Evolutionary conservation across 495 filamentous ascomycete genomes (phyloP).

Genomic region (Durotheca rogersii): DNA sequence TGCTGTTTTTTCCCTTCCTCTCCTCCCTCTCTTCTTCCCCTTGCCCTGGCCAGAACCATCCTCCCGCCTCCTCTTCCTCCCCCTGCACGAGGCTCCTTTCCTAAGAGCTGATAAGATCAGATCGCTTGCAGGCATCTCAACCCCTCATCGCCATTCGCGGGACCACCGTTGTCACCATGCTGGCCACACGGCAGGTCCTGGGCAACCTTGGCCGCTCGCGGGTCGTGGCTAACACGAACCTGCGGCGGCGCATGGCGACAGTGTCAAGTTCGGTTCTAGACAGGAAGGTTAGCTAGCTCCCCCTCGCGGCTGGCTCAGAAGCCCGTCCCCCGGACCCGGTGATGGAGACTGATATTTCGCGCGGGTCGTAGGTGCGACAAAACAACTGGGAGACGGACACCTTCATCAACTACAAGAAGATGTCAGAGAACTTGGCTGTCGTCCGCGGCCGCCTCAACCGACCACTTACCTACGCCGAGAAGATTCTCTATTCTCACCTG

Average conservation of each 20-base stretch:
- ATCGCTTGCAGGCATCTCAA: slow-evolving; percentile 21
- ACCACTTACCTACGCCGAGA: slow-evolving; percentile 94
- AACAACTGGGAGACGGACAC: slow-evolving; percentile 59
- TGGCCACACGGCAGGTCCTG: slow-evolving; percentile 57
- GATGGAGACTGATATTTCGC: slow-evolving; percentile 32
- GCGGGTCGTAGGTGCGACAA: slow-evolving; percentile 48
- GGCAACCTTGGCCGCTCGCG: slow-evolving; percentile 52
- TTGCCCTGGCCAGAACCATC: too few species aligned
- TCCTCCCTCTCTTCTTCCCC: slow-evolving; percentile 11
- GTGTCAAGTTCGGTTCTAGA: slow-evolving; percentile 54
- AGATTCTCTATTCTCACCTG: slow-evolving; percentile 97
- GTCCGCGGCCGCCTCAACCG: slow-evolving; percentile 86
- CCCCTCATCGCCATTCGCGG: slow-evolving; percentile 30
- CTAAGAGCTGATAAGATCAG: slow-evolving; percentile 17
- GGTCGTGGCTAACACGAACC: slow-evolving; percentile 47
- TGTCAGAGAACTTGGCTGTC: slow-evolving; percentile 93
- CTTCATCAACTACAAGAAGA: slow-evolving; percentile 79
- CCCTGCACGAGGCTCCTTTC: not conserved
- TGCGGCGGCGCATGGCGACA: slow-evolving; percentile 56
- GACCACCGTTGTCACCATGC: slow-evolving; percentile 48
- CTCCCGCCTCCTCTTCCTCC: slow-evolving; percentile 4
- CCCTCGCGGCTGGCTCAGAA: slow-evolving; percentile 5
- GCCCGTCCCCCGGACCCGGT: slow-evolving; percentile 6
- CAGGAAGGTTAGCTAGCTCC: slow-evolving; percentile 46
- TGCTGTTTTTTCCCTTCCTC: slow-evolving; percentile 13